A percentile compares a stretch with the other conserved stretches of the same genome.
phyloP scores from a whole-genome alignment of 2,329 filamentous ascomycete genomes.

The Chalaropsis ovoidea region DNA sequence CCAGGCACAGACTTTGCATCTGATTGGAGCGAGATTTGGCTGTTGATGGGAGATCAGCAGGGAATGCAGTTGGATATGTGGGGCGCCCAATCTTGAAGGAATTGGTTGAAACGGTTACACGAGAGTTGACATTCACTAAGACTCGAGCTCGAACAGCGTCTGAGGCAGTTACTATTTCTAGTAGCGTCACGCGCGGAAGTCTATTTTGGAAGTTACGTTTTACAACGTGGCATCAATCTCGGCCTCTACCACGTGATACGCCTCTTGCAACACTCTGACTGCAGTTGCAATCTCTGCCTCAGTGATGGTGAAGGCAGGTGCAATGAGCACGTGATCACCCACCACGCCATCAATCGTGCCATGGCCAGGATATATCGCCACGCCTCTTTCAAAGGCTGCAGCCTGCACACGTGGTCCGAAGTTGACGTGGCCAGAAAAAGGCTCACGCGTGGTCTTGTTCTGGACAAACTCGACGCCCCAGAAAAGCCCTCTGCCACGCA shows the following conservation, averaged over 20 bases:
- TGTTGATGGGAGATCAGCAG: conserved; percentile 20
- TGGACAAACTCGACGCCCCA: conserved; percentile 41
- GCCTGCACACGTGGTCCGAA: conserved; percentile 30
- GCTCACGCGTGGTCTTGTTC: conserved; percentile 32
- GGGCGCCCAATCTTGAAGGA: neutral
- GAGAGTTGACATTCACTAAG: neutral
- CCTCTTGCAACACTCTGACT: neutral
- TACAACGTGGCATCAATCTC: conserved; percentile 1
- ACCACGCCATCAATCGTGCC: conserved; percentile 50
- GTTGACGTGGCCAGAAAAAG: conserved; percentile 31
- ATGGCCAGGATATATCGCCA: conserved; percentile 48
- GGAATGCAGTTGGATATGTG: conserved; percentile 5
- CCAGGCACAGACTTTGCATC: conserved; percentile 10
- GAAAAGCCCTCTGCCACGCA: conserved; percentile 38
- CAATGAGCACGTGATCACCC: conserved; percentile 61
- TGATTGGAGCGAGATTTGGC: conserved; percentile 22
- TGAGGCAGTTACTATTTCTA: neutral
- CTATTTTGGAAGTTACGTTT: neutral
- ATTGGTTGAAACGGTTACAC: neutral
- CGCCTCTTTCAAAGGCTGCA: conserved; percentile 29
- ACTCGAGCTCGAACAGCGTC: neutral
- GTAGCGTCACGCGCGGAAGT: neutral
- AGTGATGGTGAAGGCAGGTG: conserved; percentile 57
- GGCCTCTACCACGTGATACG: neutral
- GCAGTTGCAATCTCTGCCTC: conserved; percentile 41